Evolutionary conservation across 768 basidiomycete species (phyloP).

Genomic region (Steccherinum ochraceum): DNA sequence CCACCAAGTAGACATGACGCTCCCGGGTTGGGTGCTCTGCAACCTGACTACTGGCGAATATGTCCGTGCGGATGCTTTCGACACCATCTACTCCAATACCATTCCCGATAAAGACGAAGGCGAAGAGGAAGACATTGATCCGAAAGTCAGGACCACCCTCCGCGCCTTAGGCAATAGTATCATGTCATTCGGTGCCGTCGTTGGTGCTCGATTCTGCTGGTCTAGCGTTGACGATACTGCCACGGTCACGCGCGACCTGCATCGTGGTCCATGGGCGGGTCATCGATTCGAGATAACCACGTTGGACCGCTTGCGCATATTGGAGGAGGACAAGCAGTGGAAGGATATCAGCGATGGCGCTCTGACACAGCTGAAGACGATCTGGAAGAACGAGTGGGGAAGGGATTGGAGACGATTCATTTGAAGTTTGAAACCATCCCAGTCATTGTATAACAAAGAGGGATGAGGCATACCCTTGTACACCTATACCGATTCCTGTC

Average conservation of each 20-base stretch:
- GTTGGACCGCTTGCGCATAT: not conserved
- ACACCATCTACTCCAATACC: too few species aligned
- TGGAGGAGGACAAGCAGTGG: not conserved
- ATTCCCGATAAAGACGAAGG: too few species aligned
- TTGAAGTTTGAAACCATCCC: too few species aligned
- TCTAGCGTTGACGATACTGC: not conserved
- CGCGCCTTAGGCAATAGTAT: not conserved
- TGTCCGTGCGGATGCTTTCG: constrained; percentile 5
- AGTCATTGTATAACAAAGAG: too few species aligned
- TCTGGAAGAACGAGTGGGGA: too few species aligned
- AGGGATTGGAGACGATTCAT: too few species aligned
- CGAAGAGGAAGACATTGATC: too few species aligned
- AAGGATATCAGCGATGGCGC: constrained; percentile 2
- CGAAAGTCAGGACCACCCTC: not conserved
- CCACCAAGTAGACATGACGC: not conserved
- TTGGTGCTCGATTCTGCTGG: constrained; percentile 6
- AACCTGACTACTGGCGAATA: constrained; percentile 5
- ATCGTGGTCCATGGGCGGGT: constrained; percentile 5
- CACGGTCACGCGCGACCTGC: not conserved
- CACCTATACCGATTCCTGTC: too few species aligned
- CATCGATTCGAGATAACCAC: constrained; percentile 4
- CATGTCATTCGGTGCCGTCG: not conserved
- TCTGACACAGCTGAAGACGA: not conserved
- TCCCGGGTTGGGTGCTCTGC: constrained; percentile 1
- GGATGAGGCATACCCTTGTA: too few species aligned